Percentiles rank a stretch among this genome's conserved stretches.
These are phyloP conservation scores for Curvularia spicifera DNA, from an alignment of 2,329 filamentous ascomycete species.

Conservation along the genomic window DNA sequence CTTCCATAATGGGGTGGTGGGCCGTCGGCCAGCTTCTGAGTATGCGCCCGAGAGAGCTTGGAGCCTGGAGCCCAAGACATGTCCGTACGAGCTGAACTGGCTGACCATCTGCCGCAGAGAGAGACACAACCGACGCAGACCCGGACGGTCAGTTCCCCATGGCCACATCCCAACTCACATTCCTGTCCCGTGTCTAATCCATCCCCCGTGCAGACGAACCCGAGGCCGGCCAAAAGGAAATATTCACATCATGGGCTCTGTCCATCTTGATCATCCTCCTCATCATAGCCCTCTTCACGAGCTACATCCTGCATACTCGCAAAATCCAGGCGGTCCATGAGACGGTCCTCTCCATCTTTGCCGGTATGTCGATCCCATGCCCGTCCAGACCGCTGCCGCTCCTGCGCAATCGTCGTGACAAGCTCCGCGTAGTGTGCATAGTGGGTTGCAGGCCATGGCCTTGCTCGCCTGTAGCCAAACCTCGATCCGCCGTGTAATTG, in stretches of 20 bases:
- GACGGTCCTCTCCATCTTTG: conserved; percentile 97
- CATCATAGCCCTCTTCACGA: conserved; percentile 93
- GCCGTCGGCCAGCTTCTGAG: conserved; percentile 50
- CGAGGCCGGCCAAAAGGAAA: conserved; percentile 89
- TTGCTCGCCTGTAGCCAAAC: conserved; percentile 11
- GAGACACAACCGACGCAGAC: conserved; percentile 57
- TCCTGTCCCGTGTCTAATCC: conserved; percentile 44
- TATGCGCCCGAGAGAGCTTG: conserved; percentile 31
- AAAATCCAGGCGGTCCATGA: conserved; percentile 98
- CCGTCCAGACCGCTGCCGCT: not conserved
- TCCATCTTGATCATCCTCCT: conserved; percentile 96
- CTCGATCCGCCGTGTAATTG: conserved; percentile 15
- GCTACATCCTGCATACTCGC: conserved; percentile 94
- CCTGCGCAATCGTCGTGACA: conserved; percentile 15
- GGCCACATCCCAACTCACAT: not conserved
- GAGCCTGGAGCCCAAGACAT: not conserved
- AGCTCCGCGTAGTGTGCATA: conserved; percentile 18
- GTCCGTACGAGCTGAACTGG: not conserved
- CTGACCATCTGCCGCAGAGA: conserved; percentile 39
- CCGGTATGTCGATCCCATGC: conserved; percentile 62
- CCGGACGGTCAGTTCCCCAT: conserved; percentile 50
- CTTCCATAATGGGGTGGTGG: conserved; percentile 47
- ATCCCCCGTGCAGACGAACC: conserved; percentile 63
- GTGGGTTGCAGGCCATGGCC: conserved; percentile 10
- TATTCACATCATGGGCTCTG: conserved; percentile 93